Percentiles rank a stretch among this genome's conserved stretches.
These are phyloP conservation scores for Acacia melanoxylon DNA, from an alignment of 306 rosid genomes.

Conservation along the genomic window DNA sequence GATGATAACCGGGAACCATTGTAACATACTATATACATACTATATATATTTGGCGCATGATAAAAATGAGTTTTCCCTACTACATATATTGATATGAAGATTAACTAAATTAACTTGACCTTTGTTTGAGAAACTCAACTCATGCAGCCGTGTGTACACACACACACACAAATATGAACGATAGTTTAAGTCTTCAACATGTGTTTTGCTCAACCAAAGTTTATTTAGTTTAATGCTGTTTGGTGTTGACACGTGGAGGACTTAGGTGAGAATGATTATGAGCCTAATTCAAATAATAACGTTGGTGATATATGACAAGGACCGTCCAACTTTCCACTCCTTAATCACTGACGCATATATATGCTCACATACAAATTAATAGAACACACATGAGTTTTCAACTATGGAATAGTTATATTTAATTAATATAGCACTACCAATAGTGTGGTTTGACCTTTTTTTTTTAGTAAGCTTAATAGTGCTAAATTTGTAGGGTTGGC, in stretches of 20 bases:
- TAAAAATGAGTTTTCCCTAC: no score
- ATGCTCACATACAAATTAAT: background rate
- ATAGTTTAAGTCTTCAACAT: background rate
- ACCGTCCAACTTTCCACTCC: background rate
- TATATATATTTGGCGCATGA: no score
- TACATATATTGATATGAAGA: background rate
- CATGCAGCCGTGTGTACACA: background rate
- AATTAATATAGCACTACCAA: constrained; percentile 1
- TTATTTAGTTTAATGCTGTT: background rate
- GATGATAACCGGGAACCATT: background rate
- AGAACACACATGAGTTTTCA: constrained; percentile 2
- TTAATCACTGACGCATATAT: background rate
- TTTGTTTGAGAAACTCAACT: background rate
- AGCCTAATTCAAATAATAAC: background rate
- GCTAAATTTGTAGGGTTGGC: background rate
- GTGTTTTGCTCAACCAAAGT: background rate
- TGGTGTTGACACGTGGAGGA: background rate
- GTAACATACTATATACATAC: no score
- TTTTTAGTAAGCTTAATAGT: background rate
- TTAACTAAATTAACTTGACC: background rate
- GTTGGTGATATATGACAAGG: background rate
- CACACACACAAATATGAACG: background rate
- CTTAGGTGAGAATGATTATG: background rate
- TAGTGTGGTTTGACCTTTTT: background rate
- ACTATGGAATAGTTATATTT: background rate